Evolutionary conservation across 129 eudicot species (phyloP).

Genomic region (Rutidosis leptorrhynchoides): DNA sequence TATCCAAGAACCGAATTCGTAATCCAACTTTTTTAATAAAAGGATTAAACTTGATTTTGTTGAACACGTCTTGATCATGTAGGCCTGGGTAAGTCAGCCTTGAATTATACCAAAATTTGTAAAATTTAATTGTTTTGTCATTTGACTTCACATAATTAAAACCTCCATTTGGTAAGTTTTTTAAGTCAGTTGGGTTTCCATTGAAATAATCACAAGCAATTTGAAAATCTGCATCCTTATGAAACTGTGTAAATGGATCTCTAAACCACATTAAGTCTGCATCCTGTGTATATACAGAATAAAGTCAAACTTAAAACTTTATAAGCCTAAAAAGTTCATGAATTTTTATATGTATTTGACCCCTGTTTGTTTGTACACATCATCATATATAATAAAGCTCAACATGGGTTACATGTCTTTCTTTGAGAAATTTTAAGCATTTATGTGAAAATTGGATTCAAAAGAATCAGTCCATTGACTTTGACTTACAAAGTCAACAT

Average conservation of each 20-base stretch:
- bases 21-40: constrained; percentile 43
- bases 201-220: constrained; percentile 58
- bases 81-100: constrained; percentile 43
- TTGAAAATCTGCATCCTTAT: constrained; percentile 54
- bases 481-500: background rate
- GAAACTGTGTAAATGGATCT: constrained; percentile 60
- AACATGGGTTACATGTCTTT: background rate
- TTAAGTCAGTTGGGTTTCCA: constrained; percentile 40
- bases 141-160: constrained; percentile 61
- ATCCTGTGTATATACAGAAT: background rate
- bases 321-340: background rate
- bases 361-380: background rate
- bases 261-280: constrained; percentile 87
- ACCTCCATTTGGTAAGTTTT: constrained; percentile 70
- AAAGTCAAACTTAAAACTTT: background rate
- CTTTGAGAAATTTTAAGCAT: background rate
- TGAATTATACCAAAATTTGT: constrained; percentile 65
- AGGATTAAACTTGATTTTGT: constrained; percentile 48
- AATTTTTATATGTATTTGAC: background rate
- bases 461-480: background rate
- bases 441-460: background rate
- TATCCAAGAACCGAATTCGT: constrained; percentile 54
- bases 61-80: constrained; percentile 69
- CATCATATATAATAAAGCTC: background rate
- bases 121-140: constrained; percentile 49